Conservation (phyloP, 169 alveolate species). For the Miamiensis avidus region DNA sequence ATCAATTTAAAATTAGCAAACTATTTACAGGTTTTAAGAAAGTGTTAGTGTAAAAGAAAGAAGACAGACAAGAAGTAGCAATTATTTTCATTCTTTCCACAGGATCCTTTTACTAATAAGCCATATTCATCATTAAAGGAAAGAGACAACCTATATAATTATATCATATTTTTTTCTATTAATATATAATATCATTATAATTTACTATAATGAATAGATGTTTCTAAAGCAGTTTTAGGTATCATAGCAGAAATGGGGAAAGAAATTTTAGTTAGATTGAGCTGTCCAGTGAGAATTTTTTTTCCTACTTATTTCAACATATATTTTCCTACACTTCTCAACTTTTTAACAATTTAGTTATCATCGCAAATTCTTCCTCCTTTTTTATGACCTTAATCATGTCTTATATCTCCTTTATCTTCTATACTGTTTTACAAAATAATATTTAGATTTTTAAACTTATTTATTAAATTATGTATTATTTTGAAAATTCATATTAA, state of each 20-base stretch:
- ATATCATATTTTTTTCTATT: not conserved
- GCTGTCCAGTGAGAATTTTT: conserved; percentile 64
- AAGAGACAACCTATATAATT: conserved; percentile 29
- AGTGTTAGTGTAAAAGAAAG: conserved; percentile 52
- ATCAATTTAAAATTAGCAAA: not conserved
- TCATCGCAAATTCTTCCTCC: conserved; percentile 72
- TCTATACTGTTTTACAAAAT: not conserved
- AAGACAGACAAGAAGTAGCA: conserved; percentile 55
- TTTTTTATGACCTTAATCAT: conserved; percentile 36
- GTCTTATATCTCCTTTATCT: conserved; percentile 38
- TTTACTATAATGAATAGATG: conserved; percentile 46
- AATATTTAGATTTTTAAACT: not conserved
- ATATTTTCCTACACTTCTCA: conserved; percentile 67
- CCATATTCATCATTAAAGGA: conserved; percentile 59
- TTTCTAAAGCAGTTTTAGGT: conserved; percentile 52
- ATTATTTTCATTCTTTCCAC: conserved; percentile 71
- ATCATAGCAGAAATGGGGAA: conserved; percentile 79
- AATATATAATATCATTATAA: not conserved
- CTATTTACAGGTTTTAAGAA: conserved; percentile 38
- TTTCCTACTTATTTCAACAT: conserved; percentile 67
- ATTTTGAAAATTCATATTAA: not conserved
- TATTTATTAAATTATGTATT: not conserved
- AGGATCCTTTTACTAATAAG: conserved; percentile 56
- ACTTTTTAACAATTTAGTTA: conserved; percentile 33
- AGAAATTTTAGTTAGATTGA: conserved; percentile 61